Evolutionary conservation across 495 filamentous ascomycete genomes (phyloP), one percentile per base, ranked within the genome.

Genomic region (Tuber borchii): DNA sequence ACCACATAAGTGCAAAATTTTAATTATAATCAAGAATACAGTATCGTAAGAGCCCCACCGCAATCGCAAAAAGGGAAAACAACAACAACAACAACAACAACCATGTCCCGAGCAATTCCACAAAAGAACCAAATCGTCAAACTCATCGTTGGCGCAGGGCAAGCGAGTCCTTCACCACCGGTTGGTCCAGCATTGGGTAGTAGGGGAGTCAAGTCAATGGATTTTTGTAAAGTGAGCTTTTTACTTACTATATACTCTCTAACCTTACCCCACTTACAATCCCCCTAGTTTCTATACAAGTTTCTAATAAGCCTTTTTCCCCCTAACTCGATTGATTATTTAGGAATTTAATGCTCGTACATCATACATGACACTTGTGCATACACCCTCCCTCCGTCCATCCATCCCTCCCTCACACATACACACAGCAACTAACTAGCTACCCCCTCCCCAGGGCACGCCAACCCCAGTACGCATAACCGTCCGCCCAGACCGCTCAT

Each of bases 181-280:
- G 93, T 99, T 82, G 96, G 96, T 86, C 96, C 96, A 43, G 96
- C 95, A 69, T 88, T 99, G 78, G 95, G 95, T 84, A 94, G 92
- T 84, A 98, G 97, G 87, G 95, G 95, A 87, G 92, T 99, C 61
- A 99, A 99, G 87, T 94, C 92, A 76, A 99, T 99, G 92, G 96
- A 99, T 85, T 98, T 98, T 84, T 98, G 95, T 89, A 99, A 99
- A 89, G 95, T 97, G 82, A 79, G 86, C 78, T 56, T n/a, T n/a
- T n/a, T n/a, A n/a, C n/a, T n/a, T n/a, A n/a, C n/a, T n/a, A n/a
- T n/a, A n/a, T n/a, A n/a, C n/a, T n/a, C n/a, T n/a, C n/a, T n/a
- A n/a, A n/a, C n/a, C n/a, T n/a, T n/a, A n/a, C n/a, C n/a, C n/a
- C n/a, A n/a, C n/a, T n/a, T n/a, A n/a, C n/a, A n/a, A n/a, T n/a